Conservation (phyloP, 805 yeast genomes). For the Kluyveromyces nonfermentans region DNA sequence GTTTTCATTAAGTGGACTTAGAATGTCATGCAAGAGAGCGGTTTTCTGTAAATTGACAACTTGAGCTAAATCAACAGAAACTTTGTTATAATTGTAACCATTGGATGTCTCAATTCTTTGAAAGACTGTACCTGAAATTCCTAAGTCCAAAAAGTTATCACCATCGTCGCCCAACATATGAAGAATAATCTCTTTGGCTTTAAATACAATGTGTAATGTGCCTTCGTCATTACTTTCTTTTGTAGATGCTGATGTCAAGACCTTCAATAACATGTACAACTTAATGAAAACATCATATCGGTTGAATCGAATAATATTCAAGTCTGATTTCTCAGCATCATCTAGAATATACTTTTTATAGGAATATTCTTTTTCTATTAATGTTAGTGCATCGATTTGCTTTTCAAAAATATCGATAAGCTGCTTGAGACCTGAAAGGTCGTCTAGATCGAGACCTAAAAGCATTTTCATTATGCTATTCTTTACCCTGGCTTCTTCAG, state of each 20-base stretch:
- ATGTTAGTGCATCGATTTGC: slow-evolving; percentile 34
- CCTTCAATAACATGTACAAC: slow-evolving; percentile 37
- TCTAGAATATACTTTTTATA: slow-evolving; percentile 41
- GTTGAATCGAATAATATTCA: slow-evolving; percentile 32
- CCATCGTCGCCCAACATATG: slow-evolving; percentile 56
- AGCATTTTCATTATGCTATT: slow-evolving; percentile 57
- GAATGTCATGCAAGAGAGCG: slow-evolving; percentile 59
- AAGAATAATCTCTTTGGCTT: slow-evolving; percentile 61
- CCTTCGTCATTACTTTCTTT: slow-evolving; percentile 26
- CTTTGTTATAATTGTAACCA: slow-evolving; percentile 55
- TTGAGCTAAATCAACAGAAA: slow-evolving; percentile 53
- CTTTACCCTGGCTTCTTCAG: slow-evolving; percentile 46
- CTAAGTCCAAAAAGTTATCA: slow-evolving; percentile 60
- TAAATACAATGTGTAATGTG: slow-evolving; percentile 49
- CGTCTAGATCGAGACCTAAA: slow-evolving; percentile 61
- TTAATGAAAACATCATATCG: slow-evolving; percentile 32
- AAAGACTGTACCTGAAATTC: slow-evolving; percentile 52
- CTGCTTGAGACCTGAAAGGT: slow-evolving; percentile 39
- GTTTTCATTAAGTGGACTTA: slow-evolving; percentile 39
- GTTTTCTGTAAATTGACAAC: slow-evolving; percentile 54
- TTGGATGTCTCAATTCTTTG: slow-evolving; percentile 52
- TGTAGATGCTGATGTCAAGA: slow-evolving; percentile 30
- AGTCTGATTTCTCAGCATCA: slow-evolving; percentile 40
- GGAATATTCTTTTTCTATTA: slow-evolving; percentile 38
- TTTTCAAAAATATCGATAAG: slow-evolving; percentile 42